These are phyloP conservation scores for Auricularia heimuer DNA, from an alignment of 768 basidiomycete genomes.

Conservation along the genomic window DNA sequence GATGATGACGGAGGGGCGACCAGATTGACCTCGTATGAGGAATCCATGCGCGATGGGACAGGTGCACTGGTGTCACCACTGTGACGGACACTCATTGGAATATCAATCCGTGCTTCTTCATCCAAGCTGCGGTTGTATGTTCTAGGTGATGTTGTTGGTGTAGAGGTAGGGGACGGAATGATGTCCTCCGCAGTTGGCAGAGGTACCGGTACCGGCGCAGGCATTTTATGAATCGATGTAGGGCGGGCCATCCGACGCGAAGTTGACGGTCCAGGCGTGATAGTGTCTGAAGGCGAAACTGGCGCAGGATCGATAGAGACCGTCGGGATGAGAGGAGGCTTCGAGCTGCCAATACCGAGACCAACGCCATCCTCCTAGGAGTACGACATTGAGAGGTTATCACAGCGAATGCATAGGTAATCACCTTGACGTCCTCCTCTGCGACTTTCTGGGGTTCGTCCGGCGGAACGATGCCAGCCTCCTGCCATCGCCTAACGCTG, in stretches of 20 bases:
- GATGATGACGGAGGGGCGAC: background rate
- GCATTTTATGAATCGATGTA: slow-evolving; percentile 59
- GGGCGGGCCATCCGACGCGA: slow-evolving; percentile 25
- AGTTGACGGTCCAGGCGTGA: background rate
- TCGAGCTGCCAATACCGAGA: slow-evolving; percentile 10
- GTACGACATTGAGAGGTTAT: background rate
- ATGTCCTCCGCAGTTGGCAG: slow-evolving; percentile 60
- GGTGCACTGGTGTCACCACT: background rate
- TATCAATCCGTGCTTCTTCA: background rate
- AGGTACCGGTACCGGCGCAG: slow-evolving; percentile 58
- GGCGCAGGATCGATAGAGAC: slow-evolving; percentile 14
- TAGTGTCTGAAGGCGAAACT: background rate
- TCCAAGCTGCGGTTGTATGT: background rate
- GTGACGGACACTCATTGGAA: background rate
- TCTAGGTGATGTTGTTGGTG: background rate
- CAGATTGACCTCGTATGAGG: background rate
- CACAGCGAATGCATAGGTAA: background rate
- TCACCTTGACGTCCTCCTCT: background rate
- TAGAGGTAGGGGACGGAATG: slow-evolving; percentile 27
- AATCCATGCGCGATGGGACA: background rate
- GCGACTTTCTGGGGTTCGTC: slow-evolving; percentile 24
- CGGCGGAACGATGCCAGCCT: slow-evolving; percentile 60
- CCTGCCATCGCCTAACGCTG: slow-evolving; percentile 79
- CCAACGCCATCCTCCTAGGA: slow-evolving; percentile 2
- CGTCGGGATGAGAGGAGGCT: slow-evolving; percentile 14